Conservation (phyloP, 495 filamentous ascomycete species). For the Umbilicaria muhlenbergii region DNA sequence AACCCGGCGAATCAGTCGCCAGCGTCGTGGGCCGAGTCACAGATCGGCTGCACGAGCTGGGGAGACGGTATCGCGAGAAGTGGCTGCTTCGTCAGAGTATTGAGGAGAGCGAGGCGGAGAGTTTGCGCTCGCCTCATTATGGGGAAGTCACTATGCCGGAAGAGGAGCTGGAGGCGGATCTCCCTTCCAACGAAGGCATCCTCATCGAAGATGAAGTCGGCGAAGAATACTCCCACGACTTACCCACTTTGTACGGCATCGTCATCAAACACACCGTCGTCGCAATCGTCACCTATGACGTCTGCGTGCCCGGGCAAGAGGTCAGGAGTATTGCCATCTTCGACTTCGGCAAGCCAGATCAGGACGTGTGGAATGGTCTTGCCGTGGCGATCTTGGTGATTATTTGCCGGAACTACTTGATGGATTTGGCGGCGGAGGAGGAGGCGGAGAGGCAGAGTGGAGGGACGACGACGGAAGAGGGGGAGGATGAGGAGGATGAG, state of each 20-base stretch:
- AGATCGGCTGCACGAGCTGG: constrained; percentile 17
- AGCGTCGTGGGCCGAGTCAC: constrained; percentile 18
- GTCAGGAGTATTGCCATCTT: constrained; percentile 19
- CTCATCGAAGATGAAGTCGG: not conserved
- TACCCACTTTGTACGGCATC: constrained; percentile 25
- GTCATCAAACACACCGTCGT: constrained; percentile 27
- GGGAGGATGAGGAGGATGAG: constrained; percentile 3
- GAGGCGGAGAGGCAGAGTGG: constrained; percentile 3
- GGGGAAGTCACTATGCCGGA: too few species aligned
- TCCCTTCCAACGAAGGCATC: too few species aligned
- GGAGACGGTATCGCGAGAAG: constrained; percentile 13
- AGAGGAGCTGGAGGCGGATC: too few species aligned
- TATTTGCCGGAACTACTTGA: constrained; percentile 22
- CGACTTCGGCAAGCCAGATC: constrained; percentile 22
- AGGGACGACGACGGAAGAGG: not conserved
- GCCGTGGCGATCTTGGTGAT: constrained; percentile 26
- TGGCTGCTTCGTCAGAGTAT: not conserved
- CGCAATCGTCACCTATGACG: constrained; percentile 24
- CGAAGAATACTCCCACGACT: not conserved
- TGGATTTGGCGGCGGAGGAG: constrained; percentile 12
- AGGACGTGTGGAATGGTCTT: constrained; percentile 34
- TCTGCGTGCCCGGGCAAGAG: constrained; percentile 6
- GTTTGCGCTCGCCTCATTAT: too few species aligned
- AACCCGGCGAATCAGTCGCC: constrained; percentile 16
- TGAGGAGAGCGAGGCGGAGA: not conserved